Base-by-base conservation (phyloP, 2,329 filamentous ascomycete species). In the Colletotrichum sansevieriae region DNA sequence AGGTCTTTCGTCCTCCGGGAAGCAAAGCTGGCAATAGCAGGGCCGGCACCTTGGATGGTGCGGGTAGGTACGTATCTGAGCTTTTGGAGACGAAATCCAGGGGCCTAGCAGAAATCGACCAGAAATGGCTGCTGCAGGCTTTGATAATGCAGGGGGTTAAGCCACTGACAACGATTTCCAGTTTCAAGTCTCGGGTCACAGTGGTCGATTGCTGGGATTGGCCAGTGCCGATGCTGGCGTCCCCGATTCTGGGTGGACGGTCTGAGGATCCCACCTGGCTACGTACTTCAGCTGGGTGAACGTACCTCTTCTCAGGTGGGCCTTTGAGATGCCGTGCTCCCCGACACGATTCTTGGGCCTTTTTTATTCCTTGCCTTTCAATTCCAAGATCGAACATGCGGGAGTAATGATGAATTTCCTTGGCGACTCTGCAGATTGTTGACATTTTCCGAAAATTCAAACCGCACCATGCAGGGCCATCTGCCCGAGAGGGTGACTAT, bases 121-220 rank as follows among this genome's bases (percentile, higher is more conserved):
- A 68, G 47, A 65, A 66, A 49, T 61, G 56, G 63, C 56, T 60
- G 56, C 55, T 55, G 41, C 39, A 56, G 56, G 66, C 35, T 69
- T 66, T 66, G 62, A 69, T 39, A 39, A 39, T 66, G 66, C 66
- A 69, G 66, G 66, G 66, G 66, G 51, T 39, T 47, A 69, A 69
- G 66, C 66, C 66, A 66, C 62, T 61, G 55, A 57, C 62, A 66
- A 25, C 66, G 66, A 66, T 63, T 69, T 69, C 65, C 66, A 69
- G 55, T 39, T 39, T 39, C 37, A 66, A 44, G 41, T 52, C 62
- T 43, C 66, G 62, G 56, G 63, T 56, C 37, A 39, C 37, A 39
- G 37, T 39, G 12, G 37, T 39, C 62, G 49, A 56, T 20, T 61
- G 56, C 49, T 69, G 63, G 63, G 66, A 69, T 66, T 69, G 62